Conservation (phyloP, 2,329 filamentous ascomycete species). For the Thelonectria rubi region DNA sequence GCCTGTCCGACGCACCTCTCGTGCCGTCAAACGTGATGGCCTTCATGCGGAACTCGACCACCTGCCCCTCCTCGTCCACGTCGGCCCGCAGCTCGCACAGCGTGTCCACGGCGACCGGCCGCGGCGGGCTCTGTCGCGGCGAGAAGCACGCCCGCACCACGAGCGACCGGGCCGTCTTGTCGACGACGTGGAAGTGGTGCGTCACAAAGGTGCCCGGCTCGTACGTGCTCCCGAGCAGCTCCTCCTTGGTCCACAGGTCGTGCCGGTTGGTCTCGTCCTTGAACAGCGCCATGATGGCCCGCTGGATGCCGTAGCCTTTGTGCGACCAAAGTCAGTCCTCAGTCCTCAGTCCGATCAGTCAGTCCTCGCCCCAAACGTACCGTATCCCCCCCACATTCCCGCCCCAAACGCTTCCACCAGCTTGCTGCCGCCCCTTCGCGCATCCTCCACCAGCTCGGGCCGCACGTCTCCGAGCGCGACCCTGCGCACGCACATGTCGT, state of each 20-base stretch:
- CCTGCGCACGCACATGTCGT: constrained; percentile 33
- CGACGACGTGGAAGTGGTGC: constrained; percentile 29
- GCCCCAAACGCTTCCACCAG: constrained; percentile 29
- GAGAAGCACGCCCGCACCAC: constrained; percentile 30
- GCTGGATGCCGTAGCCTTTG: constrained; percentile 24
- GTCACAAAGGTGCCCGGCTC: constrained; percentile 36
- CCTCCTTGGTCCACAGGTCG: constrained; percentile 33
- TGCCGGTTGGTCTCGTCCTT: constrained; percentile 19
- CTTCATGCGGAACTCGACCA: constrained; percentile 18
- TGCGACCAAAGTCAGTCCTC: not conserved
- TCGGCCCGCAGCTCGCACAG: constrained; percentile 26
- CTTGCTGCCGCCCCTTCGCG: constrained; percentile 26
- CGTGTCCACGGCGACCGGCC: constrained; percentile 22
- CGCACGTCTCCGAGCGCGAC: constrained; percentile 22
- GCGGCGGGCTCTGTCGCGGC: constrained; percentile 19
- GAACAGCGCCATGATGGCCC: constrained; percentile 23
- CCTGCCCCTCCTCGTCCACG: constrained; percentile 2
- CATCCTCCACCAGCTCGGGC: constrained; percentile 23
- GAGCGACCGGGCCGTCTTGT: constrained; percentile 27
- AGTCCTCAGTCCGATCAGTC: not conserved
- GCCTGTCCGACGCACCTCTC: constrained; percentile 21
- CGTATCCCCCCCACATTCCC: constrained; percentile 37
- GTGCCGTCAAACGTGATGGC: constrained; percentile 30
- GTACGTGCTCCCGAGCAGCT: constrained; percentile 29
- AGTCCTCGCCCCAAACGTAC: constrained; percentile 6